Percentiles rank a stretch among this genome's conserved stretches.
These are phyloP conservation scores for Chytriomyces sp. DNA, from an alignment of 192 early-diverging fungal species.

Conservation along the genomic window DNA sequence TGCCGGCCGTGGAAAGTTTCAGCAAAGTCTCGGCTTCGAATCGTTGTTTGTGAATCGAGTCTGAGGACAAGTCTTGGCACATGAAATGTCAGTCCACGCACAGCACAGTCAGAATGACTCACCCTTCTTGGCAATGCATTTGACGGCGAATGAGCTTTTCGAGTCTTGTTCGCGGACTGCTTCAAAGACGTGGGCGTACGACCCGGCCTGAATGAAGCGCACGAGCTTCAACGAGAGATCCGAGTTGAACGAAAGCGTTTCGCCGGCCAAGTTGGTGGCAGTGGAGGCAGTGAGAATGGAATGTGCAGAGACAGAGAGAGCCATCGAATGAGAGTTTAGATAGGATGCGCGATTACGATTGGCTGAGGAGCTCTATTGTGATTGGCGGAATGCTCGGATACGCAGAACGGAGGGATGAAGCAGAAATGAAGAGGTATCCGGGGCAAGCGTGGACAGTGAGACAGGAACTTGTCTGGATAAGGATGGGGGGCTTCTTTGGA, in stretches of 20 bases:
- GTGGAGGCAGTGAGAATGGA: too few species aligned
- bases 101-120: not conserved
- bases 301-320: too few species aligned
- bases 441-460: too few species aligned
- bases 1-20: constrained; percentile 11
- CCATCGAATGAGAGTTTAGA: too few species aligned
- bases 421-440: not conserved
- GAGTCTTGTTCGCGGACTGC: not conserved
- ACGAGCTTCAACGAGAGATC: constrained; percentile 28
- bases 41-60: constrained; percentile 45
- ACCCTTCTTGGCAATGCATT: constrained; percentile 47
- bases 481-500: too few species aligned
- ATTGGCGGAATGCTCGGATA: not conserved
- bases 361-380: not conserved
- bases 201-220: constrained; percentile 51
- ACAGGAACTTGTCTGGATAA: too few species aligned
- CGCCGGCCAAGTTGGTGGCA: too few species aligned
- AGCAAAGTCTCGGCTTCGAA: constrained; percentile 41
- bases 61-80: constrained; percentile 32
- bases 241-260: too few species aligned
- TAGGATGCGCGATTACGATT: not conserved
- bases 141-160: constrained; percentile 40
- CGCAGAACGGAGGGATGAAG: not conserved
- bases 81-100: too few species aligned
- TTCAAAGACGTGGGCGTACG: constrained; percentile 57